Evolutionary conservation across 371 early-diverging fungal species (phyloP), one percentile per base, ranked within the genome.

Genomic region (Massospora cicadina): DNA sequence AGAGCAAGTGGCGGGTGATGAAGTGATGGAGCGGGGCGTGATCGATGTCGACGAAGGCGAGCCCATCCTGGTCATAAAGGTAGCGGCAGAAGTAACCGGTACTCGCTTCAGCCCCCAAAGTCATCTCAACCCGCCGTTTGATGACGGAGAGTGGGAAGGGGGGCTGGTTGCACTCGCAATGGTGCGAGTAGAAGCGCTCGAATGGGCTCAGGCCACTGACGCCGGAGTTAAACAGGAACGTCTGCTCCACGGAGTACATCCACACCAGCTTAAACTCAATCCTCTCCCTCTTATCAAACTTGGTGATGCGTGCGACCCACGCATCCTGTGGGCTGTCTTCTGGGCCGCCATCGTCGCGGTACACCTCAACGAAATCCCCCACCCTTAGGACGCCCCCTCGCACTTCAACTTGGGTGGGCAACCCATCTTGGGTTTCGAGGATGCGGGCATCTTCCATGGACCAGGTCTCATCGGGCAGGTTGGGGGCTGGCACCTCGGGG

Each of bases 21-120:
- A 30, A 54, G 26, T 24, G 54, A 43, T 27, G 3, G 33, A 30
- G 60, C 23, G 23, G 67, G 55, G 17, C 17, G 56, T 23, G 63
- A 23, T 32, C 26, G 21, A 71, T 55, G 3, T 65, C 60, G 1
- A 69, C 30, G 28, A 71, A 71, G 0, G 54, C 13, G 7, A 63
- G 65, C 7, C 64, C 64, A 3, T 28, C 65, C 2, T 66, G 67
- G 33, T 55, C 55, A 55, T 71, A 71, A 55, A 66, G 64, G 28
- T 65, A 63, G 1, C 61, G 54, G 26, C 71, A 71, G 31, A 69
- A 67, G 28, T 67, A 71, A 12, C 65, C 63, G 43, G 30, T 23
- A 21, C 17, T 1, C 26, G 27, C n/a, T 61, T 33, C 30, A 29
- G 31, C 26, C 1, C 25, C 57, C 58, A 67, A 66, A 5, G 55